Evolutionary conservation across 2,329 filamentous ascomycete species (phyloP).

Genomic region (Colletotrichum limetticola): DNA sequence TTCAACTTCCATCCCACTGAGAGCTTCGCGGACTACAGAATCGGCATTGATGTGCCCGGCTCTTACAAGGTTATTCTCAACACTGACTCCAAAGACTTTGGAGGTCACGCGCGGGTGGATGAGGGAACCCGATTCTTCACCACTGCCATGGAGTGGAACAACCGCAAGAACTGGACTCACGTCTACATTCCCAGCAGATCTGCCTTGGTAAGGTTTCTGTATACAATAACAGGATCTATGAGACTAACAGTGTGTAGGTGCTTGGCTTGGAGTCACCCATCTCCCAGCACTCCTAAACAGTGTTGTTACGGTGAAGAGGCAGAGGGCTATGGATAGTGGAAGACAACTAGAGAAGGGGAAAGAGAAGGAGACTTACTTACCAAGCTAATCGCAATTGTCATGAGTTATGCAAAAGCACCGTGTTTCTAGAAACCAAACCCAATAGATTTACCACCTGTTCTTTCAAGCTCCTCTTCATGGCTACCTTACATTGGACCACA

Average conservation of each 20-base stretch:
- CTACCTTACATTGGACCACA: background rate
- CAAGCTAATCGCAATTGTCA: conserved; percentile 8
- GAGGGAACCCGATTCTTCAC: conserved; percentile 91
- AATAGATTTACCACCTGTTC: conserved; percentile 13
- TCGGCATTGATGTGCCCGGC: conserved; percentile 85
- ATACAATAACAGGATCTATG: background rate
- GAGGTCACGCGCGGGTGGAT: conserved; percentile 82
- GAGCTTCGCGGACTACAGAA: conserved; percentile 91
- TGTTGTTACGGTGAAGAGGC: background rate
- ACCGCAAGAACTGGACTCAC: conserved; percentile 88
- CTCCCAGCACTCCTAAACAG: conserved; percentile 38
- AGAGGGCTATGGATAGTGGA: background rate
- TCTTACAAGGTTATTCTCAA: conserved; percentile 90
- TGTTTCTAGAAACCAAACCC: conserved; percentile 5
- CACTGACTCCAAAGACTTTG: conserved; percentile 80
- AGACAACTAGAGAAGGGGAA: background rate
- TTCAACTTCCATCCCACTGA: conserved; percentile 94
- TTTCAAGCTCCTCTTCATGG: background rate
- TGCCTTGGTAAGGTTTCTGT: conserved; percentile 73
- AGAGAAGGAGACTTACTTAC: background rate
- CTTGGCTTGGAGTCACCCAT: conserved; percentile 54
- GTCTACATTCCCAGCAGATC: conserved; percentile 88
- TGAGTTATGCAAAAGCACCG: conserved; percentile 13
- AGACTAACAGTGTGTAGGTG: conserved; percentile 51
- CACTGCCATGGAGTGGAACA: conserved; percentile 90